Evolutionary conservation across 164 flowering plant species (phyloP), one percentile per base, ranked within the genome.

Genomic region (Stephania yunnanensis): DNA sequence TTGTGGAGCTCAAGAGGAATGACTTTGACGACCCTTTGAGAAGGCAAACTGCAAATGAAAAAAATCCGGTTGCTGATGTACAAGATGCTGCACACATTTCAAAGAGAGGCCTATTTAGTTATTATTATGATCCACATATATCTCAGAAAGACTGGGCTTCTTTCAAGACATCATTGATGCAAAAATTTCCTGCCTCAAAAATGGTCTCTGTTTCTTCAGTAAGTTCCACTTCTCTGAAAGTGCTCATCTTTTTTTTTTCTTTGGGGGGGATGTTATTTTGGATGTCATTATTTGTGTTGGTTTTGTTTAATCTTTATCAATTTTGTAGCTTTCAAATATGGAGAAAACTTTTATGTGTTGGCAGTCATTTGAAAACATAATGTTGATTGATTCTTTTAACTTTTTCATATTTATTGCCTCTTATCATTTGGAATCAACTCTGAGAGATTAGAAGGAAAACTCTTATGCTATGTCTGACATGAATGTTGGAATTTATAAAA

Each of bases 101-200:
- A 72, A 66, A 11, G 2, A 46, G 71, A 29, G 81, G 69, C 19
- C 20, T 50, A 7, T 10, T 69, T 6, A 36, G 53, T 17, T 63
- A 5, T 77, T 81, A 77, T 29, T 66, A 78, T 48, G 58, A 73
- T 44, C 50, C 29, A 77, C 83, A 82, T 25, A 69, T 64, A 52
- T 77, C 77, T 66, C 61, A 69, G 29, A 88, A 81, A 82, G 97
- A 89, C 69, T 92, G 98, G 98, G 78, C 71, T 6, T 83, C 92
- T 73, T 90, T 89, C 71, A 94, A 83, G 81, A 90, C 87, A 80
- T 81, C 89, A 61, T 83, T 92, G 45, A 87, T 90, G 89, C 97
- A 91, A 76, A 88, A 82, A 73, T 91, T 90, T 82, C 84, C 97
- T n/a, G 83, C 76, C 68, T 69, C 88, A 20, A 90, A 87, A 81